A percentile compares a stretch with the other conserved stretches of the same genome.
Evolutionary conservation across 768 basidiomycete species (phyloP).

Genomic region (Cystofilobasidium macerans): DNA sequence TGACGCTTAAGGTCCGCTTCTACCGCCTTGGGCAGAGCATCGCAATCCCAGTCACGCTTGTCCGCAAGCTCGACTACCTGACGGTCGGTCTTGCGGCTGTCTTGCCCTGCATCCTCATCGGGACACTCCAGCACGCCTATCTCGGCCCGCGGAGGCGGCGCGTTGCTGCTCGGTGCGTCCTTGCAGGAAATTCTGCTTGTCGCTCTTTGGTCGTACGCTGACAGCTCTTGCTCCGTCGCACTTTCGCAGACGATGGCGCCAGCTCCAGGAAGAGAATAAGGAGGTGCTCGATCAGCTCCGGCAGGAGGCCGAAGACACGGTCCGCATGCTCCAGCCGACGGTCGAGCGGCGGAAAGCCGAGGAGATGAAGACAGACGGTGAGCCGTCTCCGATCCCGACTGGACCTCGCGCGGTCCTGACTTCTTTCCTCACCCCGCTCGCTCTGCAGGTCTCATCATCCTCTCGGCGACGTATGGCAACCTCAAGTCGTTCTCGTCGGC

Average conservation of each 20-base stretch:
- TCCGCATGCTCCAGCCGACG: constrained; percentile 54
- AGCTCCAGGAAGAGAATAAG: constrained; percentile 51
- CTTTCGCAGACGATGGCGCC: constrained; percentile 54
- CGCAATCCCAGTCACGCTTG: constrained; percentile 36
- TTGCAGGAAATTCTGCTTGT: no score
- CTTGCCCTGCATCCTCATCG: constrained; percentile 36
- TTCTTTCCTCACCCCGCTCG: no score
- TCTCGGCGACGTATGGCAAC: constrained; percentile 62
- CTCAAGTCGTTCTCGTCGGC: constrained; percentile 34
- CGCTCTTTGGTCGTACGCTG: constrained; percentile 28
- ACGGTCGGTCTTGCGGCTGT: constrained; percentile 35
- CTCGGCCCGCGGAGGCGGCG: constrained; percentile 36
- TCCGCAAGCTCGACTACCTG: constrained; percentile 34
- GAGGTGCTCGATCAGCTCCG: constrained; percentile 56
- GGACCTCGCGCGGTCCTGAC: no score
- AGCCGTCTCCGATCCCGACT: no score
- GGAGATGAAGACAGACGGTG: constrained; percentile 56
- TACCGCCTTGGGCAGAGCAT: constrained; percentile 39
- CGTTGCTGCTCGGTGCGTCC: constrained; percentile 32
- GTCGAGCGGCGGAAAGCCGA: constrained; percentile 52
- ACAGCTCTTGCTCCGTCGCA: constrained; percentile 13
- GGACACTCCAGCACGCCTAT: constrained; percentile 38
- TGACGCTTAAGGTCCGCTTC: constrained; percentile 32
- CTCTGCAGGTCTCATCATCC: constrained; percentile 57
- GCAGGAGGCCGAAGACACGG: constrained; percentile 54